Evolutionary conservation across 225 moss, liverwort and hornwort species (phyloP).

Genomic region (Marchantia polymorpha): DNA sequence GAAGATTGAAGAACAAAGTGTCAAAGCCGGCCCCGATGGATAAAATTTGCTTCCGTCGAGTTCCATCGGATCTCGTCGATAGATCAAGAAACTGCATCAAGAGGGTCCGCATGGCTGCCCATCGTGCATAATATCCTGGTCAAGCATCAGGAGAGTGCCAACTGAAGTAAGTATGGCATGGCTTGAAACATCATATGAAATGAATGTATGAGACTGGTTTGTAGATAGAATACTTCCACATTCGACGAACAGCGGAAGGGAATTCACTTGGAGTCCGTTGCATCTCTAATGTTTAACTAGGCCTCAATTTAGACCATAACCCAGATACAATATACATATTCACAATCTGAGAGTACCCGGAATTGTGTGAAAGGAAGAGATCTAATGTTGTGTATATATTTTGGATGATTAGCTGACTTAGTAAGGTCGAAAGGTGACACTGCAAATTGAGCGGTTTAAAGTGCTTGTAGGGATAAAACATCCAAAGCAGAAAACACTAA

Average conservation of each 20-base stretch:
- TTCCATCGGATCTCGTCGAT: constrained; percentile 22
- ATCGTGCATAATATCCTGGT: constrained; percentile 91
- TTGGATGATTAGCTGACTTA: no score
- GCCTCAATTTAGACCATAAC: no score
- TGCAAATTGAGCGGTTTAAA: no score
- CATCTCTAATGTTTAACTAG: no score
- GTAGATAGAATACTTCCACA: not conserved
- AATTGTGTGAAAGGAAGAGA: no score
- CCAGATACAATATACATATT: no score
- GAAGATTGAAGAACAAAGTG: constrained; percentile 85
- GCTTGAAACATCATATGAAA: no score
- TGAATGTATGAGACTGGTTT: not conserved
- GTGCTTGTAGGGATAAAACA: no score
- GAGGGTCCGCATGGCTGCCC: constrained; percentile 80
- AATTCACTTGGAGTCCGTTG: not conserved
- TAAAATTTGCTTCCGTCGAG: constrained; percentile 61
- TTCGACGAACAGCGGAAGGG: not conserved
- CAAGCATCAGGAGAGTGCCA: not conserved
- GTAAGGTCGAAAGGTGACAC: no score
- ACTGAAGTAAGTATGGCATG: not conserved
- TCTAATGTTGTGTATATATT: no score
- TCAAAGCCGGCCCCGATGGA: constrained; percentile 97
- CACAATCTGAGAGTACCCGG: no score
- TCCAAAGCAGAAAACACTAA: no score
- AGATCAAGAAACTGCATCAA: constrained; percentile 71